These are phyloP conservation scores for Acer yangbiense DNA, from an alignment of 345 rosid species.

Conservation along the genomic window DNA sequence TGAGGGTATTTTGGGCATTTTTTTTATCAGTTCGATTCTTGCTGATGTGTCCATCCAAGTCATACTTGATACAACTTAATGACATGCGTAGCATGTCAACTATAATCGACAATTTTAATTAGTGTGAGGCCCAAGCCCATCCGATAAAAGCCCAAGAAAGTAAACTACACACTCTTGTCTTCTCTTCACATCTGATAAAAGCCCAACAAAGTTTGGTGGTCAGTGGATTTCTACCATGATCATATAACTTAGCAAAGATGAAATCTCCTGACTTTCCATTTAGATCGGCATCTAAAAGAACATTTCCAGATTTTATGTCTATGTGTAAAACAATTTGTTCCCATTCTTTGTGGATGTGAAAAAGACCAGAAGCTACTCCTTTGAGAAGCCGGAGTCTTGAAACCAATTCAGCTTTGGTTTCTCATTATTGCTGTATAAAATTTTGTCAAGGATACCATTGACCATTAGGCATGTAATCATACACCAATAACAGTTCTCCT, in stretches of 20 bases:
- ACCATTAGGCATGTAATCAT: conserved; percentile 42
- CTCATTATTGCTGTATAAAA: conserved; percentile 18
- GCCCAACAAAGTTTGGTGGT: conserved; percentile 13
- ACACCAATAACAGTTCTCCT: conserved; percentile 46
- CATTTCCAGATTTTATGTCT: conserved; percentile 45
- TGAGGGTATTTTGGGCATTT: too few relatives aligned
- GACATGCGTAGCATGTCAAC: too few relatives aligned
- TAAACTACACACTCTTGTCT: too few relatives aligned
- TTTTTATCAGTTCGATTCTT: too few relatives aligned
- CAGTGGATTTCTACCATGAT: conserved; percentile 35
- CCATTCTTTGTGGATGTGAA: conserved; percentile 50
- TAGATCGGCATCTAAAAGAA: conserved; percentile 36
- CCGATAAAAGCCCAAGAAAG: too few relatives aligned
- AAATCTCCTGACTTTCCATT: conserved; percentile 47
- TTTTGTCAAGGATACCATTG: conserved; percentile 43
- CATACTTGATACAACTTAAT: too few relatives aligned
- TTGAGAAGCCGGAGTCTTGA: conserved; percentile 42
- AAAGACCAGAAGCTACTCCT: conserved; percentile 36
- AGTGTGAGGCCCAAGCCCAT: too few relatives aligned
- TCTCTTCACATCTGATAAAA: too few relatives aligned
- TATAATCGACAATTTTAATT: too few relatives aligned
- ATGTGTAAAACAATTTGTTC: conserved; percentile 47
- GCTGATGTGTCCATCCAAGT: too few relatives aligned
- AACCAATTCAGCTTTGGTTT: conserved; percentile 30
- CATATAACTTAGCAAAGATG: conserved; percentile 37